A percentile compares a stretch with the other conserved stretches of the same genome.
These are phyloP conservation scores for Talaromyces islandicus DNA, from an alignment of 2,329 filamentous ascomycete genomes.

Conservation along the genomic window DNA sequence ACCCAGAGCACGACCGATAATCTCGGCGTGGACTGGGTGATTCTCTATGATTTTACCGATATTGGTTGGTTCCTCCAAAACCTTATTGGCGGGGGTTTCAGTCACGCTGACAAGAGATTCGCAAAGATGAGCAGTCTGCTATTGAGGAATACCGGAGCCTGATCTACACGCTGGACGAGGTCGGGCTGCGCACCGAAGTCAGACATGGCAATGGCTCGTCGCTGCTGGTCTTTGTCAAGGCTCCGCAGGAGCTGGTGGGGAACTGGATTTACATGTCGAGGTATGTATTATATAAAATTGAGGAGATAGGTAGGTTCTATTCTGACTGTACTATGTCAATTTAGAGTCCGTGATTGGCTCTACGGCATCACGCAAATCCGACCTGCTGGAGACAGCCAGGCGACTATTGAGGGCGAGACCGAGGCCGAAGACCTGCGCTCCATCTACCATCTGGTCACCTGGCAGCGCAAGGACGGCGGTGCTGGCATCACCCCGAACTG, in stretches of 20 bases:
- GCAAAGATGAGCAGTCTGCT: conserved; percentile 59
- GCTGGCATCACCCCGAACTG: conserved; percentile 67
- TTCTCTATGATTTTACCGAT: conserved; percentile 68
- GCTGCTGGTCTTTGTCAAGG: conserved; percentile 75
- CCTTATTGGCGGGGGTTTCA: no score
- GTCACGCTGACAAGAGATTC: conserved; percentile 27
- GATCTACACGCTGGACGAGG: conserved; percentile 64
- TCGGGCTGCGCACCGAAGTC: conserved; percentile 84
- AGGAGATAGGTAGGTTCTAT: no score
- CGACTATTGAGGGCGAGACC: conserved; percentile 71
- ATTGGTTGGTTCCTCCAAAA: conserved; percentile 47
- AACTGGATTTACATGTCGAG: conserved; percentile 78
- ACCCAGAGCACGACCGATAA: conserved; percentile 37
- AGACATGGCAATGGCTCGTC: conserved; percentile 70
- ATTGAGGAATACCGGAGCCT: conserved; percentile 72
- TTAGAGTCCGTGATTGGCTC: conserved; percentile 91
- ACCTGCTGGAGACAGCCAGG: conserved; percentile 65
- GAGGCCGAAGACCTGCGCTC: conserved; percentile 84
- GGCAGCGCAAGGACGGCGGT: conserved; percentile 66
- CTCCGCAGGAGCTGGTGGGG: conserved; percentile 69
- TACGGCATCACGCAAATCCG: conserved; percentile 75
- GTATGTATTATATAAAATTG: conserved; percentile 34
- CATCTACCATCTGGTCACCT: conserved; percentile 78
- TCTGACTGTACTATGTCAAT: no score
- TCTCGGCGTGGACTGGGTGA: conserved; percentile 79